phyloP scores from a whole-genome alignment of 331 rosid genomes.

The Arachis monticola region DNA sequence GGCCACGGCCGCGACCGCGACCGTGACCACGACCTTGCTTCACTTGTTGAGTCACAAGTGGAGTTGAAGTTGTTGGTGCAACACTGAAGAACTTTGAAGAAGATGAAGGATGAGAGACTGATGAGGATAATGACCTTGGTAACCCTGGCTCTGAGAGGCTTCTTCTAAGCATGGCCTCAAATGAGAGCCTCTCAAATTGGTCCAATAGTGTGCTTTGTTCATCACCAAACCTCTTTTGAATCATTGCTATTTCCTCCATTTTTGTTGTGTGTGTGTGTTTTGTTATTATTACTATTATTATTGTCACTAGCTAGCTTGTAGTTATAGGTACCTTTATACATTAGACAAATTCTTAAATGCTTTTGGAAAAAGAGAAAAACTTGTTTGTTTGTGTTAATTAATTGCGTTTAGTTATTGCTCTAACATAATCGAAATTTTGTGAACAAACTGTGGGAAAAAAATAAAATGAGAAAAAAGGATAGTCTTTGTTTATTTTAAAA shows the following conservation, averaged over 20 bases:
- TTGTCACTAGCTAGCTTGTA: slow-evolving; percentile 1
- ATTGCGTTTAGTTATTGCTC: neutral
- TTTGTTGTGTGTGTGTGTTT: no score
- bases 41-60: slow-evolving; percentile 35
- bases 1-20: neutral
- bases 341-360: neutral
- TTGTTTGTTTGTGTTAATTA: neutral
- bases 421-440: no score
- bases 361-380: neutral
- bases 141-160: slow-evolving; percentile 67
- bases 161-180: slow-evolving; percentile 71
- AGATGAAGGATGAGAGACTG: neutral
- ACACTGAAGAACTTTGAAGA: slow-evolving; percentile 14
- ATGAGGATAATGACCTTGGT: slow-evolving; percentile 37
- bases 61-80: slow-evolving; percentile 26
- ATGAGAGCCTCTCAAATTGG: slow-evolving; percentile 71
- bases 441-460: no score
- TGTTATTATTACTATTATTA: slow-evolving; percentile 9
- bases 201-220: slow-evolving; percentile 82
- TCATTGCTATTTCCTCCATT: slow-evolving; percentile 57
- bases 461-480: no score
- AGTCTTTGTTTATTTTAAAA: no score
- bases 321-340: slow-evolving; percentile 26
- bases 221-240: slow-evolving; percentile 74
- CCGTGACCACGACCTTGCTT: slow-evolving; percentile 23